phyloP scores from a whole-genome alignment of 2,329 filamentous ascomycete genomes.

The Setomelanomma holmii region DNA sequence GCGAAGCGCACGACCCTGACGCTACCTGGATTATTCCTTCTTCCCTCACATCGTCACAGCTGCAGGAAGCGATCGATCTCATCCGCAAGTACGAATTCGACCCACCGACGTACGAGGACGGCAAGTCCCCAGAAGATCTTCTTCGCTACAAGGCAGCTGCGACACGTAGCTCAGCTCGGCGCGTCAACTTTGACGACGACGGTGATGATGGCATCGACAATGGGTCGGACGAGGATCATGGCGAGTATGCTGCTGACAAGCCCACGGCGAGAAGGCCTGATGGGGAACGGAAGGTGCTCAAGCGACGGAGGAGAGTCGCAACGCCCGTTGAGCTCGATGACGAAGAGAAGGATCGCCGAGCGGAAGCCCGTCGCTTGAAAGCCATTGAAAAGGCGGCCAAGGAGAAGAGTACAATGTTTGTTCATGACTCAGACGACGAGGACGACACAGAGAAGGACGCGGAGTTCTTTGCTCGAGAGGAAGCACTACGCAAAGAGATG shows the following conservation, averaged over 20 bases:
- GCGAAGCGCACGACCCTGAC: conserved; percentile 74
- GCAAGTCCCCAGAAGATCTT: conserved; percentile 75
- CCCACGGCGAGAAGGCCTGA: conserved; percentile 66
- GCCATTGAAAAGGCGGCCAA: conserved; percentile 78
- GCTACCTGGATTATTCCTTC: conserved; percentile 80
- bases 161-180: conserved; percentile 44
- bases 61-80: conserved; percentile 72
- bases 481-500: conserved; percentile 67
- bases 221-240: conserved; percentile 61
- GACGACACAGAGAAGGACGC: conserved; percentile 78
- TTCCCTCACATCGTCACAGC: conserved; percentile 66
- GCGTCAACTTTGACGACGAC: conserved; percentile 74
- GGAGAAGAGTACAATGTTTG: conserved; percentile 84
- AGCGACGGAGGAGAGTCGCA: conserved; percentile 65
- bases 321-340: conserved; percentile 67
- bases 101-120: conserved; percentile 79
- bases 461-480: conserved; percentile 81
- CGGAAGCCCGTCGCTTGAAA: conserved; percentile 67
- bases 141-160: conserved; percentile 73
- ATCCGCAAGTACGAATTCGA: conserved; percentile 81
- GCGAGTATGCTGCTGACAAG: conserved; percentile 72
- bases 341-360: conserved; percentile 65
- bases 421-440: conserved; percentile 87
- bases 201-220: conserved; percentile 68
- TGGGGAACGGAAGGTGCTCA: conserved; percentile 61